Evolutionary conservation across 352 stramenopile species (phyloP), one percentile per base, ranked within the genome.

Genomic region (Globisporangium lucens): DNA sequence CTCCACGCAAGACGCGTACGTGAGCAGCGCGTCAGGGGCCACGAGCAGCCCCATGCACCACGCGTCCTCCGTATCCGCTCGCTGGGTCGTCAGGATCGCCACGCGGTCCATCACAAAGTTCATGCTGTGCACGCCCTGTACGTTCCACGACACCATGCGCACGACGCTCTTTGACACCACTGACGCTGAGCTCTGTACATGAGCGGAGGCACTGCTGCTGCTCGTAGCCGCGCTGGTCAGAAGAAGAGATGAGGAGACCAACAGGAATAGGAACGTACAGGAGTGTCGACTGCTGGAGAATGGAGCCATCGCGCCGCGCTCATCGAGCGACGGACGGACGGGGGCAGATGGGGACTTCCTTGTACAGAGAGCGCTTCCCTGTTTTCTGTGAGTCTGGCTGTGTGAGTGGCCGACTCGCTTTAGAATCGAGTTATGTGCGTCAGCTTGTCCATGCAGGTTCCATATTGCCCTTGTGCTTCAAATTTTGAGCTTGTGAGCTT

Each of bases 41-140:
- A 80, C 69, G 13, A 80, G 67, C 55, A 80, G 63, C 29, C 74
- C 74, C 68, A 80, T 74, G 69, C 74, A 80, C 68, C 68, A 80
- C 2, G 29, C 27, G 2, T 22, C 22, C 7, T 59, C 38, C 2
- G 59, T 27, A 20, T 70, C 8, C 20, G 13, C 41, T 1, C 53
- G 64, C 17, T 68, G 56, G 20, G 58, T 49, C n/a, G 53, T 73
- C 17, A 77, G 63, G 41, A 80, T 62, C 49, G 70, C 74, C 15
- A 77, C 71, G 59, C 69, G 65, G 30, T 74, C 47, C 8, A 20
- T 12, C 3, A 74, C 47, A 2, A 65, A 46, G 33, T 51, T 10
- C 22, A 17, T 22, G 13, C 60, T 22, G 38, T 15, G 60, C 43
- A 62, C 30, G 5, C 24, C 20, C n/a, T 35, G 2, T 20, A 70